Evolutionary conservation across 306 rosid species (phyloP).

Genomic region (Prosopis cineraria): DNA sequence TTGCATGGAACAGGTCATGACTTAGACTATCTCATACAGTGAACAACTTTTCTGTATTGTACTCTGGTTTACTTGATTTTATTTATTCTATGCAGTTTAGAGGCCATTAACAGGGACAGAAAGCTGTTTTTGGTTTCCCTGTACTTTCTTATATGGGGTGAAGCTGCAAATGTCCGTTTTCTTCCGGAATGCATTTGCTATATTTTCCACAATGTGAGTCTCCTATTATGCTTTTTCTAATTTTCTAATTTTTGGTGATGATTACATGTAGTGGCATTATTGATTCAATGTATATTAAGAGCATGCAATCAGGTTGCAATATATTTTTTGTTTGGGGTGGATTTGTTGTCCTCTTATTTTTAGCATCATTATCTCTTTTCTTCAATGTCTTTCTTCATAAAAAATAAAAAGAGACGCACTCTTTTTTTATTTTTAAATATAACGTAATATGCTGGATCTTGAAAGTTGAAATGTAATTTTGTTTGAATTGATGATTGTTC

Average conservation of each 20-base stretch:
- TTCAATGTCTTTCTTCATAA: background rate
- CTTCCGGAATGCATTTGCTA: conserved; percentile 98
- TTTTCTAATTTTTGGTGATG: conserved; percentile 9
- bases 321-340: background rate
- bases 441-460: background rate
- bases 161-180: conserved; percentile 98
- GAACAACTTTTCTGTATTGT: conserved; percentile 23
- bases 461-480: background rate
- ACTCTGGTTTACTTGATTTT: conserved; percentile 36
- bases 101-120: conserved; percentile 88
- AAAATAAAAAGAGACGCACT: background rate
- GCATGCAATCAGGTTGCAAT: background rate
- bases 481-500: background rate
- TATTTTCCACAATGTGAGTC: conserved; percentile 91
- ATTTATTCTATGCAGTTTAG: conserved; percentile 60
- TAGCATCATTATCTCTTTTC: background rate
- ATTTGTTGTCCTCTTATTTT: background rate
- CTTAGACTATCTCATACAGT: conserved; percentile 37
- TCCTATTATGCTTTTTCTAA: conserved; percentile 13
- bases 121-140: conserved; percentile 80
- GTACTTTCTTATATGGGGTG: conserved; percentile 97
- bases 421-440: background rate
- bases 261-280: background rate
- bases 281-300: background rate
- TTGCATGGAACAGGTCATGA: conserved; percentile 88